Conservation (phyloP, 495 filamentous ascomycete genomes). For the Lasiosphaeriaceae sp. region DNA sequence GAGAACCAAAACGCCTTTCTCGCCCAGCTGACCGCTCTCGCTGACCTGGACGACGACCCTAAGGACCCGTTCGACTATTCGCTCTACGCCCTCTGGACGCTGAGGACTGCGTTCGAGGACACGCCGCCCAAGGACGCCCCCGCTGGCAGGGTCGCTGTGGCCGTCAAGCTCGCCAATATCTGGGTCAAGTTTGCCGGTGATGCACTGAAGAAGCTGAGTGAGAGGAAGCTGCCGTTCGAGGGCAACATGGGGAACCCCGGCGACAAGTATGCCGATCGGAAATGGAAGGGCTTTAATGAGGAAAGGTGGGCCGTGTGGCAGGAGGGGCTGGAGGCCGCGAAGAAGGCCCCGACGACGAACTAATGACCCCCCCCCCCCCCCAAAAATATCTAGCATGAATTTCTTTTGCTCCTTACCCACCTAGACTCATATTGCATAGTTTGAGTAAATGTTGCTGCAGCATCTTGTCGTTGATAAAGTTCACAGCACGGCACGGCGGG, state of each 20-base stretch:
- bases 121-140: not conserved
- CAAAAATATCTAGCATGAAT: no score
- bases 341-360: no score
- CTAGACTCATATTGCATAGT: no score
- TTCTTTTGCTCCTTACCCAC: no score
- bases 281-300: slow-evolving; percentile 17
- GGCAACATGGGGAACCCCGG: not conserved
- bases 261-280: not conserved
- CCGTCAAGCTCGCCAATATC: slow-evolving; percentile 12
- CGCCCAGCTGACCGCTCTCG: slow-evolving; percentile 15
- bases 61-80: slow-evolving; percentile 15
- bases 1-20: slow-evolving; percentile 17
- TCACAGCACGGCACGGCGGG: no score
- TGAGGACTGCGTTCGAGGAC: slow-evolving; percentile 20
- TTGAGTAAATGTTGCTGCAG: no score
- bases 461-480: no score
- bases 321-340: slow-evolving; percentile 18
- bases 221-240: not conserved
- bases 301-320: slow-evolving; percentile 29
- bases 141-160: not conserved
- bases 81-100: slow-evolving; percentile 12
- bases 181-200: slow-evolving; percentile 20
- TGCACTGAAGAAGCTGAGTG: slow-evolving; percentile 8
- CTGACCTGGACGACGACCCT: not conserved
- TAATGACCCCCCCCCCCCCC: no score